phyloP scores from a whole-genome alignment of 345 rosid species.

The Mangifera indica region DNA sequence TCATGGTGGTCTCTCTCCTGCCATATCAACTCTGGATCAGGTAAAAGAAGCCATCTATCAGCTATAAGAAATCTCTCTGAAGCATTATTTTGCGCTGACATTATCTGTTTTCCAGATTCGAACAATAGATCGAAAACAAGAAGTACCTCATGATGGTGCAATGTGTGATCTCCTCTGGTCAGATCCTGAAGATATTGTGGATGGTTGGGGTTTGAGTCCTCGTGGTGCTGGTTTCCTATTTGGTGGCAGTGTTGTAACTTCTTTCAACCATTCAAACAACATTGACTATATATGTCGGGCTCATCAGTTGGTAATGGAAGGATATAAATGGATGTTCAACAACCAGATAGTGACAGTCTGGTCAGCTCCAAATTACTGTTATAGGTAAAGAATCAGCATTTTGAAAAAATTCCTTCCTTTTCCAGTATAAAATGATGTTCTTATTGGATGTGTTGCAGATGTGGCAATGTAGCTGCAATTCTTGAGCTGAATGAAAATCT shows the following conservation, averaged over 20 bases:
- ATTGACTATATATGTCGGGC: slow-evolving; percentile 90
- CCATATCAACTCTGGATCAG: slow-evolving; percentile 91
- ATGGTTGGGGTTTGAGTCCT: slow-evolving; percentile 98
- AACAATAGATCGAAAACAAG: slow-evolving; percentile 92
- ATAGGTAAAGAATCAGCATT: slow-evolving; percentile 52
- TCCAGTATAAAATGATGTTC: slow-evolving; percentile 8
- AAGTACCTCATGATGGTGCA: slow-evolving; percentile 99
- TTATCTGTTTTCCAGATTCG: slow-evolving; percentile 58
- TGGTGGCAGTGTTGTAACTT: slow-evolving; percentile 84
- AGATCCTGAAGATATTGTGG: slow-evolving; percentile 96
- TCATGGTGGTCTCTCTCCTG: slow-evolving; percentile 98
- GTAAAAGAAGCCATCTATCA: slow-evolving; percentile 38
- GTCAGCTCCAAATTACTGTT: slow-evolving; percentile 99
- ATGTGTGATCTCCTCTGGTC: slow-evolving; percentile 99
- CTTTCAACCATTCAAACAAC: slow-evolving; percentile 83
- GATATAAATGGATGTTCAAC: slow-evolving; percentile 96
- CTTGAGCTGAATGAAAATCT: slow-evolving; percentile 89
- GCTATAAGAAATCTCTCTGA: slow-evolving; percentile 14
- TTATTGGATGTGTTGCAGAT: slow-evolving; percentile 47
- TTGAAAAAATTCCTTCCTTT: slow-evolving; percentile 7
- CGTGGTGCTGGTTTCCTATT: slow-evolving; percentile 96
- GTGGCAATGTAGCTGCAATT: slow-evolving; percentile 95
- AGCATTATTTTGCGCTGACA: slow-evolving; percentile 18
- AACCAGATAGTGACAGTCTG: slow-evolving; percentile 94
- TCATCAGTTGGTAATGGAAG: slow-evolving; percentile 99